Percentiles rank a stretch among this genome's conserved stretches.
phyloP scores from a whole-genome alignment of 176 grass and related monocot species.

The Aegilops umbellulata region DNA sequence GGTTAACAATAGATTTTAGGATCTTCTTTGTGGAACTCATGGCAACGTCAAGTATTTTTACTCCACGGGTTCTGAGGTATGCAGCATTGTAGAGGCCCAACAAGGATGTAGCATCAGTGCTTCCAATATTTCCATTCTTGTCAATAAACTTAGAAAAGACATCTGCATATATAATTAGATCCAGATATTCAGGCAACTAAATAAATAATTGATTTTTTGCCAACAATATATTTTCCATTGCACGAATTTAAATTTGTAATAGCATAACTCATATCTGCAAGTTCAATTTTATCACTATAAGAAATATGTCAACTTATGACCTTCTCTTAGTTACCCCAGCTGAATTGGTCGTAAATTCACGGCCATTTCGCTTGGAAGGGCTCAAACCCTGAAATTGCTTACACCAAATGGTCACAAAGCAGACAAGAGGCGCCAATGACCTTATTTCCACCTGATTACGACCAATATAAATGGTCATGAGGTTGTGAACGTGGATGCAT shows the following conservation, averaged over 20 bases:
- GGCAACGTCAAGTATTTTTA: conserved; percentile 9
- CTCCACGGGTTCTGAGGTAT: not conserved
- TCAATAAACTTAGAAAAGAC: not conserved
- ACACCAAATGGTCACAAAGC: too few species aligned
- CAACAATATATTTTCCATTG: not conserved
- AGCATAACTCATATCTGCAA: not conserved
- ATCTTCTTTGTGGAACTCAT: conserved; percentile 9
- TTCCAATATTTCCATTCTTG: not conserved
- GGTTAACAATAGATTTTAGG: not conserved
- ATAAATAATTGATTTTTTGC: not conserved
- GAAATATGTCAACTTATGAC: too few species aligned
- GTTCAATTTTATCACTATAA: too few species aligned
- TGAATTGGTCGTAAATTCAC: too few species aligned
- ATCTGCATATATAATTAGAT: not conserved
- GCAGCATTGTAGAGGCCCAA: conserved; percentile 41
- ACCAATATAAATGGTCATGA: too few species aligned
- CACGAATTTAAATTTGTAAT: not conserved
- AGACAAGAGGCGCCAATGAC: too few species aligned
- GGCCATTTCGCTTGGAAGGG: too few species aligned
- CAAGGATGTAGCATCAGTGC: not conserved
- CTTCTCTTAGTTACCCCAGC: too few species aligned
- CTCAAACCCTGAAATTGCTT: too few species aligned
- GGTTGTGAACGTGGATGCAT: too few species aligned
- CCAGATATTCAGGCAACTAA: not conserved
- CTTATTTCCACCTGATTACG: too few species aligned